Percentiles rank a stretch among this genome's conserved stretches.
Conservation (phyloP, 805 yeast species). For the Hanseniaspora singularis region DNA sequence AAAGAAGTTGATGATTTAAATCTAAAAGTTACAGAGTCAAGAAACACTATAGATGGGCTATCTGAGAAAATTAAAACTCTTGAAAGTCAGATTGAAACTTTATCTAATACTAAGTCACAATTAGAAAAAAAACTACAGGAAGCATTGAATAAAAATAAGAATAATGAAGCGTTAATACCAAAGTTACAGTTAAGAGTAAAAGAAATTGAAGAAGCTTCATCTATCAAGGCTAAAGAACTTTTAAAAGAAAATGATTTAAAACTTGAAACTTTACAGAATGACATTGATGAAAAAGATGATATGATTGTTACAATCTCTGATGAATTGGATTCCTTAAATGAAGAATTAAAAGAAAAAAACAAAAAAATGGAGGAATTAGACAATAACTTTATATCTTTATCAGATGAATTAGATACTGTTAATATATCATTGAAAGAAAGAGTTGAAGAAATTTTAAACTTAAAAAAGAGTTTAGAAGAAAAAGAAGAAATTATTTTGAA, state of each 20-base stretch:
- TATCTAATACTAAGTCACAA: constrained; percentile 22
- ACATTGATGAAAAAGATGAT: constrained; percentile 14
- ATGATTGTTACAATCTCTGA: constrained; percentile 14
- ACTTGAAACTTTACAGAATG: constrained; percentile 12
- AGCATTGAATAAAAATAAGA: constrained; percentile 23
- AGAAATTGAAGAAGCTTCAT: constrained; percentile 30
- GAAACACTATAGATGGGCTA: constrained; percentile 13
- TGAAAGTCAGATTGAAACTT: constrained; percentile 19
- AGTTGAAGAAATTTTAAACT: neutral
- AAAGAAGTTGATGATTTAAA: constrained; percentile 18
- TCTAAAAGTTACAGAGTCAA: constrained; percentile 16
- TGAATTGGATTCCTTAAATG: constrained; percentile 13
- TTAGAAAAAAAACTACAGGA: constrained; percentile 23
- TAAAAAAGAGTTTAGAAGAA: constrained; percentile 1
- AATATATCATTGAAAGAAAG: neutral
- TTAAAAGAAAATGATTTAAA: constrained; percentile 12
- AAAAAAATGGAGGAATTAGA: constrained; percentile 5
- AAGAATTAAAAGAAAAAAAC: constrained; percentile 16
- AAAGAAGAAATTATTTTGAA: too few species aligned
- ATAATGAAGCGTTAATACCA: constrained; percentile 30
- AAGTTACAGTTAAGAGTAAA: constrained; percentile 38
- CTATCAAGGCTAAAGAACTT: constrained; percentile 21
- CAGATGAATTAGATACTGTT: constrained; percentile 5
- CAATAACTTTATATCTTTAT: neutral
- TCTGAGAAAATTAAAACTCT: constrained; percentile 19